phyloP scores from a whole-genome alignment of 2,329 filamentous ascomycete genomes.

The Fusarium pseudocircinatum region DNA sequence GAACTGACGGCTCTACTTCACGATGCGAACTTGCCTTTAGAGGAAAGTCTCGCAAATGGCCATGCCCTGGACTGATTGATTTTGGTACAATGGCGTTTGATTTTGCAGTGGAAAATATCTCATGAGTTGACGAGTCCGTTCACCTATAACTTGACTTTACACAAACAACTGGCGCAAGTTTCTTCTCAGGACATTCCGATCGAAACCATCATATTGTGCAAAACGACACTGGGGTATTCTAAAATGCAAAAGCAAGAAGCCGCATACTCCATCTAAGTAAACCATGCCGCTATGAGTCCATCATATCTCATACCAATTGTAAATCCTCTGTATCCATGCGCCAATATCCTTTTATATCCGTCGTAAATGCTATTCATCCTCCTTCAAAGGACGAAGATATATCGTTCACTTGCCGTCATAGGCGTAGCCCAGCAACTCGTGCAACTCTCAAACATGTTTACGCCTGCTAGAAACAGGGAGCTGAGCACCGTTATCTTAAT shows the following conservation, averaged over 20 bases:
- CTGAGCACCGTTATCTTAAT: not conserved
- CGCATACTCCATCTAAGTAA: conserved; percentile 30
- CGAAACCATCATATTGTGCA: conserved; percentile 11
- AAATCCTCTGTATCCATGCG: conserved; percentile 5
- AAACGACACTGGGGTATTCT: conserved; percentile 43
- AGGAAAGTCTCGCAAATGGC: conserved; percentile 10
- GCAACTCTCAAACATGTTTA: not conserved
- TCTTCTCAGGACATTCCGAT: not conserved
- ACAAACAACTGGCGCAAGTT: not conserved
- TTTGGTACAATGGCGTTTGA: not conserved
- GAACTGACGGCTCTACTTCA: conserved; percentile 34
- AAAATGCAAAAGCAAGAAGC: conserved; percentile 41
- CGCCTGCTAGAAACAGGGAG: not conserved
- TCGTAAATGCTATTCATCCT: not conserved
- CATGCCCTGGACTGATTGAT: not conserved
- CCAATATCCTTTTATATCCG: conserved; percentile 10
- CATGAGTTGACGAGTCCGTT: too few species aligned
- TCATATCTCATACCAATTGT: conserved; percentile 16
- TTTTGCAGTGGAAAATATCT: not conserved
- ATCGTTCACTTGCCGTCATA: not conserved
- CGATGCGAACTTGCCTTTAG: conserved; percentile 32
- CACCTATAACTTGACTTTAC: not conserved
- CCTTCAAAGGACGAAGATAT: not conserved
- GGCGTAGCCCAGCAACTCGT: not conserved
- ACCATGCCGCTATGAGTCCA: conserved; percentile 15